A percentile compares a stretch with the other conserved stretches of the same genome.
phyloP scores from a whole-genome alignment of 148 eudicot genomes.

The Salicornia ramosissima region DNA sequence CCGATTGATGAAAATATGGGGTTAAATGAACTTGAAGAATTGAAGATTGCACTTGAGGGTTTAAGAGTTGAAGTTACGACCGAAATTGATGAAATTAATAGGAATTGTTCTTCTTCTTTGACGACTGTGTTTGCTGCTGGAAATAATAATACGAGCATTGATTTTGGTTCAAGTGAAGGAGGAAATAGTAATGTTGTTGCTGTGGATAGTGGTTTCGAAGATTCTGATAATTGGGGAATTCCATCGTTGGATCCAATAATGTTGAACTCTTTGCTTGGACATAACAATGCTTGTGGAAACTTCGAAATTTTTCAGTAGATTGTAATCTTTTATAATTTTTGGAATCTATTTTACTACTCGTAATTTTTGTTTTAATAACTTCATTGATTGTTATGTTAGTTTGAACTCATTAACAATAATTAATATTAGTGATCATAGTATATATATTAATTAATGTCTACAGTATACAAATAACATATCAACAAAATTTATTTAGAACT shows the following conservation, averaged over 20 bases:
- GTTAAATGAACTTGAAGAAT: slow-evolving; percentile 13
- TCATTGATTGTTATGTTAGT: not conserved
- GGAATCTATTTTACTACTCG: too few species aligned
- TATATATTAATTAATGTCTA: not conserved
- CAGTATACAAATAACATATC: not conserved
- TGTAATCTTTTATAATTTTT: too few species aligned
- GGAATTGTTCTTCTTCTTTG: slow-evolving; percentile 2
- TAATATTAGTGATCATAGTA: not conserved
- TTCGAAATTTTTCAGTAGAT: not conserved
- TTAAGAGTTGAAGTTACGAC: slow-evolving; percentile 12
- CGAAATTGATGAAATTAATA: slow-evolving; percentile 1
- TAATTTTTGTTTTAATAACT: not conserved
- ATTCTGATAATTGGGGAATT: not conserved
- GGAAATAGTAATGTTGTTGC: not conserved
- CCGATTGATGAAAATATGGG: slow-evolving; percentile 13
- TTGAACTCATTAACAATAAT: not conserved
- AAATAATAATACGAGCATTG: not conserved
- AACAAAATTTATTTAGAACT: too few species aligned
- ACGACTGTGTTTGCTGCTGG: not conserved
- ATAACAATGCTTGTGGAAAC: not conserved
- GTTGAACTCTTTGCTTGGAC: not conserved
- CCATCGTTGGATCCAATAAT: not conserved
- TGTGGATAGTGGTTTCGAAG: not conserved
- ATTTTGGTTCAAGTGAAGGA: not conserved
- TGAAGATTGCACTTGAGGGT: slow-evolving; percentile 21